These are phyloP conservation scores for Hypoxylon rubiginosum DNA, from an alignment of 2,329 filamentous ascomycete species.

Conservation along the genomic window DNA sequence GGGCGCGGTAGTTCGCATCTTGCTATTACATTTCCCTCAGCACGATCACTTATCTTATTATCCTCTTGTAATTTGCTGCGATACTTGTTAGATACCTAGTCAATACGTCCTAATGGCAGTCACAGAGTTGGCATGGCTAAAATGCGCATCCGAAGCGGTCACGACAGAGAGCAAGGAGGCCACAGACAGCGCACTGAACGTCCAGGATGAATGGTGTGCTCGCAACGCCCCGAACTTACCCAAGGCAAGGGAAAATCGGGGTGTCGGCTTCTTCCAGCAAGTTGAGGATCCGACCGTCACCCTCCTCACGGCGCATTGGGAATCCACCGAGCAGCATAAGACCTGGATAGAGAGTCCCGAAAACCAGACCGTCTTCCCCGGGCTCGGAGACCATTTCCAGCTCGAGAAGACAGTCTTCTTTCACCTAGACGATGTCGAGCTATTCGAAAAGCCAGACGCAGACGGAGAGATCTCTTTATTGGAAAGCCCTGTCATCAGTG, in stretches of 20 bases:
- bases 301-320: constrained; percentile 63
- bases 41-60: not conserved
- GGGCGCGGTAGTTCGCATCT: not conserved
- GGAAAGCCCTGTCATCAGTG: constrained; percentile 54
- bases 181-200: constrained; percentile 50
- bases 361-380: constrained; percentile 55
- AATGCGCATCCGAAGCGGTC: constrained; percentile 47
- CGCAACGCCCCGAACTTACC: constrained; percentile 53
- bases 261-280: constrained; percentile 53
- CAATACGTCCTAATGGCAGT: constrained; percentile 35
- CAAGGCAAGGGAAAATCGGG: constrained; percentile 53
- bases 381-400: constrained; percentile 53
- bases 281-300: constrained; percentile 54
- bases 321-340: constrained; percentile 57
- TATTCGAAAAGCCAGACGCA: constrained; percentile 34
- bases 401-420: constrained; percentile 56
- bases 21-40: not conserved
- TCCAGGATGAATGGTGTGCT: constrained; percentile 59
- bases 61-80: not conserved
- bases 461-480: constrained; percentile 41
- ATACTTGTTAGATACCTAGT: not conserved
- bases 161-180: constrained; percentile 52
- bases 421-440: constrained; percentile 56
- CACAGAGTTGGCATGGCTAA: constrained; percentile 50
- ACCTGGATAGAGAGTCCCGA: constrained; percentile 60